A percentile compares a stretch with the other conserved stretches of the same genome.
phyloP scores from a whole-genome alignment of 352 stramenopile genomes.

The Phytophthora cryptogea region DNA sequence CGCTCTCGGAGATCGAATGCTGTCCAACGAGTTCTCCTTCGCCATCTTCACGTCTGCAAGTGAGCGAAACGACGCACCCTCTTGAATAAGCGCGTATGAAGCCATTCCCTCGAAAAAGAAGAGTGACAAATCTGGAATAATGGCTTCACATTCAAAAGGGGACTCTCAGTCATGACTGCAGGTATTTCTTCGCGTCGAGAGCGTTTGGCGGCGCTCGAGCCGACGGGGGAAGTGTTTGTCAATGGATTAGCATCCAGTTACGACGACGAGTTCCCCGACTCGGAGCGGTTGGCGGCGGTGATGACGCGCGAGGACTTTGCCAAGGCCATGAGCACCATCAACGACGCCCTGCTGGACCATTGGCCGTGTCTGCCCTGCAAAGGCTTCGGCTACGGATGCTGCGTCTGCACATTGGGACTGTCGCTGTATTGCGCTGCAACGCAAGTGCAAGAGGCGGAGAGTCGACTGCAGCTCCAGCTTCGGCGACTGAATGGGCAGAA shows the following conservation, averaged over 20 bases:
- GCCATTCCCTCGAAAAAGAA: too few relatives aligned
- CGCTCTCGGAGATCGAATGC: constrained; percentile 60
- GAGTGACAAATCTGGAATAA: too few relatives aligned
- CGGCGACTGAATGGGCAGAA: constrained; percentile 69
- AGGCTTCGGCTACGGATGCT: constrained; percentile 82
- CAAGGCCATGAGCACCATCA: constrained; percentile 67
- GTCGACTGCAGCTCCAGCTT: constrained; percentile 66
- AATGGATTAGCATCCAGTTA: constrained; percentile 80
- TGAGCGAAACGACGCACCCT: constrained; percentile 29
- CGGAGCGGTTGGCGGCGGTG: constrained; percentile 38
- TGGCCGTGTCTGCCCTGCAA: constrained; percentile 86
- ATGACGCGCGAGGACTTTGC: constrained; percentile 75
- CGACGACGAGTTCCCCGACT: constrained; percentile 73
- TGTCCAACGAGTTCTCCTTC: constrained; percentile 43
- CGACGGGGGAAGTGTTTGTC: constrained; percentile 76
- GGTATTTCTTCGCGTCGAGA: constrained; percentile 23
- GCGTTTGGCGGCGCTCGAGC: constrained; percentile 54
- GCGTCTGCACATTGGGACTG: constrained; percentile 77
- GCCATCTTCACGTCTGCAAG: constrained; percentile 11
- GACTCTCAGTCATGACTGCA: constrained; percentile 10
- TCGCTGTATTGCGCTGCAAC: constrained; percentile 81
- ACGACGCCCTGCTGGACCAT: constrained; percentile 81
- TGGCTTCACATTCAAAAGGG: too few relatives aligned
- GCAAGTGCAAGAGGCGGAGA: constrained; percentile 78
- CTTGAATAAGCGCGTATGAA: too few relatives aligned